Conservation (phyloP, 1,284 basidiomycete genomes). For the Polyporus tsugae region DNA sequence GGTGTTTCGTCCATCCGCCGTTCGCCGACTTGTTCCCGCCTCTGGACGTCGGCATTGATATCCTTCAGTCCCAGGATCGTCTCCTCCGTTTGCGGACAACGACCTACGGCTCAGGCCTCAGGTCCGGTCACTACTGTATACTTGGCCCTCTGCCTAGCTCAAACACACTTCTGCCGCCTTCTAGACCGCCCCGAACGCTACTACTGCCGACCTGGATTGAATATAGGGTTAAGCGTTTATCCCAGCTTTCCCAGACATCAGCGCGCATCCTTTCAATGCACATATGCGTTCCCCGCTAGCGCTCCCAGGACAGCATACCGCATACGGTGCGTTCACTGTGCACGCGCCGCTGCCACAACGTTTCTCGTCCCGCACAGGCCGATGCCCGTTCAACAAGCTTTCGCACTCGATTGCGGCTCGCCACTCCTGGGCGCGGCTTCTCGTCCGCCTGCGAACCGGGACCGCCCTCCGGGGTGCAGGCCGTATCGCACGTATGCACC, state of each 20-base stretch:
- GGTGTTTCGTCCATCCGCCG: slow-evolving; percentile 22
- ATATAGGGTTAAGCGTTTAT: slow-evolving; percentile 27
- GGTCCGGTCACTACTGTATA: slow-evolving; percentile 24
- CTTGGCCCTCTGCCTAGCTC: slow-evolving; percentile 25
- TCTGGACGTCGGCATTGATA: slow-evolving; percentile 6
- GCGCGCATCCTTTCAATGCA: slow-evolving; percentile 27
- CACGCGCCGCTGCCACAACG: slow-evolving; percentile 23
- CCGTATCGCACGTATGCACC: slow-evolving; percentile 11
- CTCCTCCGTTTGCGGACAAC: slow-evolving; percentile 8
- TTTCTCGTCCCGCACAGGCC: slow-evolving; percentile 17
- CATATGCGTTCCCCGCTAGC: not conserved
- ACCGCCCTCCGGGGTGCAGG: slow-evolving; percentile 7
- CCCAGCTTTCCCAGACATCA: slow-evolving; percentile 16
- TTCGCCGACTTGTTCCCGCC: slow-evolving; percentile 29
- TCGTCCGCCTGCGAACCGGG: slow-evolving; percentile 10
- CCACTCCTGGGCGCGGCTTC: not conserved
- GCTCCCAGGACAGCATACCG: slow-evolving; percentile 28
- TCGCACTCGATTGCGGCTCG: slow-evolving; percentile 2
- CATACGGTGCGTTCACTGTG: slow-evolving; percentile 20
- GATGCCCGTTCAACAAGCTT: slow-evolving; percentile 10
- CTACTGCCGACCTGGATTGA: slow-evolving; percentile 14
- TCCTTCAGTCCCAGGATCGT: slow-evolving; percentile 23
- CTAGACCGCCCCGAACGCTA: slow-evolving; percentile 12
- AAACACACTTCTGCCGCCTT: slow-evolving; percentile 10
- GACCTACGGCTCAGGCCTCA: slow-evolving; percentile 22